Percentiles rank a stretch among this genome's conserved stretches.
phyloP scores from a whole-genome alignment of 805 yeast genomes.

The Torulaspora microellipsoides region DNA sequence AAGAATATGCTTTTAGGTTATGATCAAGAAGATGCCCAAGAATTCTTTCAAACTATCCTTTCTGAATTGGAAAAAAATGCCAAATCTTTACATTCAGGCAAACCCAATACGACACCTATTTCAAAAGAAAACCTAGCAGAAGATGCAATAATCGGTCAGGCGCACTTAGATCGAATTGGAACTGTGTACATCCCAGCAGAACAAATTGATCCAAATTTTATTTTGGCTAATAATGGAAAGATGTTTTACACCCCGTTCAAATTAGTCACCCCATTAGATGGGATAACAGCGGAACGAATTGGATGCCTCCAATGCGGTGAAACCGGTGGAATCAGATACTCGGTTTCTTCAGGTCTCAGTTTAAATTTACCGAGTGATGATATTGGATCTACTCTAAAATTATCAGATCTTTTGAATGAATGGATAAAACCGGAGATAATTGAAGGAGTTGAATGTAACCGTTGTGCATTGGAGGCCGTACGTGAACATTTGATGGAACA shows the following conservation, averaged over 20 bases:
- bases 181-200: slow-evolving; percentile 65
- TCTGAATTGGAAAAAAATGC: slow-evolving; percentile 52
- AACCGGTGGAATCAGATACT: slow-evolving; percentile 83
- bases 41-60: slow-evolving; percentile 79
- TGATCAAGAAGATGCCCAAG: slow-evolving; percentile 96
- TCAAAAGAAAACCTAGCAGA: slow-evolving; percentile 30
- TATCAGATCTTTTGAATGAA: slow-evolving; percentile 52
- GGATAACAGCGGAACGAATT: slow-evolving; percentile 79
- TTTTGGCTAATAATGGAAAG: slow-evolving; percentile 20
- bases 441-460: slow-evolving; percentile 89
- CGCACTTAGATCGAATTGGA: slow-evolving; percentile 54
- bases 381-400: slow-evolving; percentile 39
- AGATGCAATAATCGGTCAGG: slow-evolving; percentile 39
- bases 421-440: slow-evolving; percentile 81
- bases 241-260: slow-evolving; percentile 48
- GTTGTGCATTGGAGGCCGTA: slow-evolving; percentile 75
- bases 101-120: slow-evolving; percentile 23
- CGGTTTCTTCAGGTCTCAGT: slow-evolving; percentile 70
- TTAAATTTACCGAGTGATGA: slow-evolving; percentile 57
- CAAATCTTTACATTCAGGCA: slow-evolving; percentile 22
- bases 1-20: slow-evolving; percentile 75
- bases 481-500: slow-evolving; percentile 45
- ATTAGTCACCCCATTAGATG: slow-evolving; percentile 86
- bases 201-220: slow-evolving; percentile 69
- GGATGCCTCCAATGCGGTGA: slow-evolving; percentile 92